Evolutionary conservation across 31 red algal genomes (phyloP), one percentile per base, ranked within the genome.

Genomic region (Asparagopsis taxiformis): DNA sequence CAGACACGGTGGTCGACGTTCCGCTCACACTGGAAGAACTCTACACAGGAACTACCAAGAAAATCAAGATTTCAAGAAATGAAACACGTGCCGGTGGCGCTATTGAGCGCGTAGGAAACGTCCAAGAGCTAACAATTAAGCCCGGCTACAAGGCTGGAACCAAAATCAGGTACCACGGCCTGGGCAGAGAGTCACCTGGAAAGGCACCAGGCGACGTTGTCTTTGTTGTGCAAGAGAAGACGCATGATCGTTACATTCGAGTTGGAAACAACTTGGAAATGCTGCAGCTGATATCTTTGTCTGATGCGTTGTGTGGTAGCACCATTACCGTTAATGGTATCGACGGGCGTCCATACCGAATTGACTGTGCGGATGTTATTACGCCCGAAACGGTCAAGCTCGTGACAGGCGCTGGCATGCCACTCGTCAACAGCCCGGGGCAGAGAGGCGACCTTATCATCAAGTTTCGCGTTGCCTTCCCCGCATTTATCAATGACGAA

Each of bases 61-160:
- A 48, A 15, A 68, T 68, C 21, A 82, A 84, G 49, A 58, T 90
- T 19, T 79, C 85, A 0, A 62, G 56, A 44, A 36, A 59, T 17
- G 50, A 51, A 6, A 66, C 0, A 25, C 58, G 74, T 16, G 43
- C 57, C 9, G 68, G 25, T 38, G 54, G 64, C 22, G 6, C 41
- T 13, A 13, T 46, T 6, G 41, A 46, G 13, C 41, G 41, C 6
- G 41, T 46, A 6, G 41, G 41, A 46, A 79, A 79, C 25, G 62
- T 88, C 49, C 78, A 72, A 26, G 68, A 68, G 41, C 60, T 88
- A 23, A 34, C 51, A 20, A 34, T 88, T 31, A 81, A 79, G 21
- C 83, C 83, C 34, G 83, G 83, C 20, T 82, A 66, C 44, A 85
- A 71, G 34, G 81, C 65, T 33, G 85, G 85, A 22, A 90, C 80